Evolutionary conservation across 208 protist species (phyloP), one percentile per base, ranked within the genome.

Genomic region (Leishmania tropica): DNA sequence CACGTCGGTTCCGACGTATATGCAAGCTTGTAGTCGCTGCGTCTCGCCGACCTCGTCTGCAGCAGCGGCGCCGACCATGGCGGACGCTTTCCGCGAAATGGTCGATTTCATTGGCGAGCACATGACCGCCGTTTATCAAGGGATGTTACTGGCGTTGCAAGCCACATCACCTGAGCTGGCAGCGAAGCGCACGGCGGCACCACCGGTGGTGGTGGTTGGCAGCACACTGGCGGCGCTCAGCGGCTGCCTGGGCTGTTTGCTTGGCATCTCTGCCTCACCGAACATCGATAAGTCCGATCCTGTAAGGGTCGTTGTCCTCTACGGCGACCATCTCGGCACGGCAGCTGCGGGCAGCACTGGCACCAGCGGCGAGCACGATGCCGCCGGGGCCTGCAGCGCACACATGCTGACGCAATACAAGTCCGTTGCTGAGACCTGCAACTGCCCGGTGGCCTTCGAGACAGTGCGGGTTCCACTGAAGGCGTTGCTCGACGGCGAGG

Each of bases 41-140:
- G 17, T 42, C 24, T 42, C 47, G 19, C 47, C 56, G 40, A 70
- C 70, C 45, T 28, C 51, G 47, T 21, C 80, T 40, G n/a, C n/a
- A 28, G 42, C n/a, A 1, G 53, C 51, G n/a, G 48, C 72, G 19
- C 67, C 78, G 40, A 88, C 82, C 1, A 53, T 81, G 54, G 83
- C 80, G 6, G 60, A 78, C 5, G 54, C 83, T 2, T 81, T 90
- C 60, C 75, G 85, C 51, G 88, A 90, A 58, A 70, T 85, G 45
- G 67, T 90, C 5, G 88, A 95, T 47, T 95, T 95, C 77, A 74
- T 95, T 37, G 90, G 87, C 45, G 81, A 95, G 82, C 90, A 95
- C 82, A 53, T 95, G 35, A 56, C 81, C 0, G 75, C 88, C 21
- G 65, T 94, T 10, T 73, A 76, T 13, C 65, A 76, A 6, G 85